phyloP scores from a whole-genome alignment of 495 filamentous ascomycete genomes.

The Bombardia bombarda region DNA sequence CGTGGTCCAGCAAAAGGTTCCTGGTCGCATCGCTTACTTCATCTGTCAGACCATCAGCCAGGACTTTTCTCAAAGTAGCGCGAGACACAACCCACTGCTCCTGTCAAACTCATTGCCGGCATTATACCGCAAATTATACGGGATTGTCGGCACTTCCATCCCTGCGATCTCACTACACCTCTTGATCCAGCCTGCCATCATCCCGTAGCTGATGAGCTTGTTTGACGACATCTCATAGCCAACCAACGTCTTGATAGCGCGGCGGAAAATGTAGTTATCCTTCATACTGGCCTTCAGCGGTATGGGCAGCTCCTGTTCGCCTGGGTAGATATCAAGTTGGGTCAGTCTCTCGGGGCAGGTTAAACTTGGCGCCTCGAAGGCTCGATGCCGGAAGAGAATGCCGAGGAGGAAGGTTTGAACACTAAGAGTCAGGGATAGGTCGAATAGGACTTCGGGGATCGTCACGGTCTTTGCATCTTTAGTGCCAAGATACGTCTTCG shows the following conservation, averaged over 20 bases:
- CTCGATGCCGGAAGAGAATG: conserved; percentile 1
- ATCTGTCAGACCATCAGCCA: conserved; percentile 1
- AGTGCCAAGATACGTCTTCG: conserved; percentile 3
- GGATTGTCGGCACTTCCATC: conserved; percentile 2
- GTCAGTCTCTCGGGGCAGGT: not conserved
- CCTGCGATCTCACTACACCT: conserved; percentile 1
- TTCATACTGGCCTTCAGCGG: not conserved
- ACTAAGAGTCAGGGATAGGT: not conserved
- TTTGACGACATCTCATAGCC: conserved; percentile 4
- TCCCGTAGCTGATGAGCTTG: not conserved
- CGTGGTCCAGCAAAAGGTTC: conserved; percentile 5
- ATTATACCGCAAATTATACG: conserved; percentile 4
- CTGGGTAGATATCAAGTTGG: conserved; percentile 2
- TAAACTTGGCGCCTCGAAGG: not conserved
- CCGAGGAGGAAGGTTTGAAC: conserved; percentile 1
- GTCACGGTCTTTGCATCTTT: conserved; percentile 3
- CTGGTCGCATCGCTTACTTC: not conserved
- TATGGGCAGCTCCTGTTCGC: not conserved
- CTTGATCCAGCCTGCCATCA: conserved; percentile 4
- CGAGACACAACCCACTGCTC: conserved; percentile 2
- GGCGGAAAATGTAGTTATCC: conserved; percentile 4
- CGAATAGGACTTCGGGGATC: conserved; percentile 1
- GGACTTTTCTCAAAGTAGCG: not conserved
- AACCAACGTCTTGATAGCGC: conserved; percentile 3
- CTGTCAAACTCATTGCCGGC: conserved; percentile 4